A percentile compares a stretch with the other conserved stretches of the same genome.
These are phyloP conservation scores for Polyporus arcularius DNA, from an alignment of 768 basidiomycete species.

Conservation along the genomic window DNA sequence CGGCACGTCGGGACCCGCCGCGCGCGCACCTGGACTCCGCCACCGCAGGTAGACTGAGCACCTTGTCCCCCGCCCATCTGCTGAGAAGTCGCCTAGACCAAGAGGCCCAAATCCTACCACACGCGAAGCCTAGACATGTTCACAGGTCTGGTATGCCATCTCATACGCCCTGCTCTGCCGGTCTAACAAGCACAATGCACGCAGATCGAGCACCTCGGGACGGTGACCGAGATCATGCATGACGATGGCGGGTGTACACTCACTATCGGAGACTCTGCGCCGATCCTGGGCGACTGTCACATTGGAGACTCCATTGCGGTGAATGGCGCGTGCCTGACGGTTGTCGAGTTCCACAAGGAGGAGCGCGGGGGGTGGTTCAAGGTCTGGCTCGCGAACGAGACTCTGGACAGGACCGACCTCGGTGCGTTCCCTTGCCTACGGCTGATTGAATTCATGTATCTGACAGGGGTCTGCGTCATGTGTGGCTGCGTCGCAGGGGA, in stretches of 20 bases:
- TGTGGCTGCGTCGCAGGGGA: slow-evolving; percentile 56
- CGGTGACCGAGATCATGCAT: slow-evolving; percentile 60
- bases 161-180: slow-evolving; percentile 3
- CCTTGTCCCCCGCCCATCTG: slow-evolving; percentile 1
- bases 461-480: not conserved
- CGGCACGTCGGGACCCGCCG: not conserved
- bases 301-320: slow-evolving; percentile 94
- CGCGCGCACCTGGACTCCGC: not conserved
- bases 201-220: slow-evolving; percentile 90
- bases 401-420: slow-evolving; percentile 85
- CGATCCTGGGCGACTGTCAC: slow-evolving; percentile 85
- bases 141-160: slow-evolving; percentile 67
- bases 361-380: slow-evolving; percentile 80
- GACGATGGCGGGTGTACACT: slow-evolving; percentile 82
- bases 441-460: not conserved
- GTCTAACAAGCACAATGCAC: slow-evolving; percentile 9
- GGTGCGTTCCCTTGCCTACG: slow-evolving; percentile 48
- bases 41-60: not conserved
- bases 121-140: slow-evolving; percentile 50
- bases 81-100: not conserved
- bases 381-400: slow-evolving; percentile 96
- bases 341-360: slow-evolving; percentile 73
- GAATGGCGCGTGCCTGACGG: slow-evolving; percentile 81
- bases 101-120: not conserved
- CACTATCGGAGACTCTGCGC: slow-evolving; percentile 66